Conservation (phyloP, 768 basidiomycete species). For the Naganishia kalamii region DNA sequence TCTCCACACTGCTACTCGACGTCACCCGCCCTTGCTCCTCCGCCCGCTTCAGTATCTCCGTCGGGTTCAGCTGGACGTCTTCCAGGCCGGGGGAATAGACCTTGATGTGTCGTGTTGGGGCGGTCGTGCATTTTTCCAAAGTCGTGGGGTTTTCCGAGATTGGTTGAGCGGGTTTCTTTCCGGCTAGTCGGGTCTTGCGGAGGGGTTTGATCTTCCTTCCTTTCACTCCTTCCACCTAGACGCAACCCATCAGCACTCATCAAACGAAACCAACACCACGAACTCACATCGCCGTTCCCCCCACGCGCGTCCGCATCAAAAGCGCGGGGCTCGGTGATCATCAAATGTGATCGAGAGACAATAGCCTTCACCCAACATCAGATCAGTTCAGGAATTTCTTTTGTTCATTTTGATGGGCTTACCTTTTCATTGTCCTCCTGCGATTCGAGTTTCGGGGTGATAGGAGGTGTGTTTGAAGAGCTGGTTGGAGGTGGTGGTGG, state of each 20-base stretch:
- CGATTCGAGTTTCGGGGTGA: not conserved
- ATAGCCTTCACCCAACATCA: slow-evolving; percentile 6
- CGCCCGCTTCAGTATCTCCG: too few species aligned
- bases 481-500: not conserved
- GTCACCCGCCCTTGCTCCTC: too few species aligned
- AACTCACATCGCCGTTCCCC: slow-evolving; percentile 11
- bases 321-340: not conserved
- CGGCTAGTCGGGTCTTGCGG: not conserved
- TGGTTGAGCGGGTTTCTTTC: not conserved
- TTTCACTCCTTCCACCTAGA: too few species aligned
- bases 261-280: not conserved
- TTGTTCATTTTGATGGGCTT: slow-evolving; percentile 3
- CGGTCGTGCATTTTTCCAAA: not conserved
- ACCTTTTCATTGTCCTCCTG: slow-evolving; percentile 1
- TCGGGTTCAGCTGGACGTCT: too few species aligned
- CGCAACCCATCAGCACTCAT: not conserved
- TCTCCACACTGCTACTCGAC: too few species aligned
- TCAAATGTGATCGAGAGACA: slow-evolving; percentile 10
- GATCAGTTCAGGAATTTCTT: not conserved
- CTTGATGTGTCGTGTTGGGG: too few species aligned
- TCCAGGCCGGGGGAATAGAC: too few species aligned
- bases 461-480: not conserved
- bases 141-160: not conserved
- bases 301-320: not conserved
- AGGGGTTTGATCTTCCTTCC: not conserved